Percentiles rank a stretch among this genome's conserved stretches.
Evolutionary conservation across 805 yeast species (phyloP).

Genomic region (Helenozyma rhizophorensis): DNA sequence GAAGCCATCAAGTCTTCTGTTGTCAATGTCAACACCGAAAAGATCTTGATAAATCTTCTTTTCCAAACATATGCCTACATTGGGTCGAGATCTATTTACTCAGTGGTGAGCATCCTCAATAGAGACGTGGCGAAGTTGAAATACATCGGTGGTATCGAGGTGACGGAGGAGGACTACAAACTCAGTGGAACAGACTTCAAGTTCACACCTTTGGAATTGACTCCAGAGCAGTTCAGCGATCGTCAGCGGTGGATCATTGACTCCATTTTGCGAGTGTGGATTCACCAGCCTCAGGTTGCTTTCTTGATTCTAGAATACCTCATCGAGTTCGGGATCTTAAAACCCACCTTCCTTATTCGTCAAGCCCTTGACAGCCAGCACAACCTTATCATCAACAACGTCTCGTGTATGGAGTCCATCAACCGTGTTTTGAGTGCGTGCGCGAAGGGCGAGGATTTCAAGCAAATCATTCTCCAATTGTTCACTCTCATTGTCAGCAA

Average conservation of each 20-base stretch:
- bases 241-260: conserved; percentile 37
- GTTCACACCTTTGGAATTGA: conserved; percentile 25
- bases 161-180: conserved; percentile 27
- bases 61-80: conserved; percentile 72
- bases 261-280: conserved; percentile 39
- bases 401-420: conserved; percentile 41
- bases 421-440: conserved; percentile 28
- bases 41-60: conserved; percentile 53
- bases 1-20: conserved; percentile 19
- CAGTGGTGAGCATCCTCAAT: conserved; percentile 37
- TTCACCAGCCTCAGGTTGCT: conserved; percentile 42
- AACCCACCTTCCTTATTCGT: conserved; percentile 24
- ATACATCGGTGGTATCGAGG: conserved; percentile 30
- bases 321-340: conserved; percentile 34
- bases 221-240: conserved; percentile 19
- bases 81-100: conserved; percentile 79
- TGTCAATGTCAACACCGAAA: conserved; percentile 17
- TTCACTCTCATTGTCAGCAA: conserved; percentile 26
- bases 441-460: conserved; percentile 15
- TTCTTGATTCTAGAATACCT: conserved; percentile 40
- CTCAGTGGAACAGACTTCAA: conserved; percentile 25
- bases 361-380: conserved; percentile 22
- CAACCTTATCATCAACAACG: conserved; percentile 36
- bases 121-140: conserved; percentile 39
- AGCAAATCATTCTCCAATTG: conserved; percentile 16